Evolutionary conservation across 768 basidiomycete genomes (phyloP), one percentile per base, ranked within the genome.

Genomic region (Leucocoprinus birnbaumii): DNA sequence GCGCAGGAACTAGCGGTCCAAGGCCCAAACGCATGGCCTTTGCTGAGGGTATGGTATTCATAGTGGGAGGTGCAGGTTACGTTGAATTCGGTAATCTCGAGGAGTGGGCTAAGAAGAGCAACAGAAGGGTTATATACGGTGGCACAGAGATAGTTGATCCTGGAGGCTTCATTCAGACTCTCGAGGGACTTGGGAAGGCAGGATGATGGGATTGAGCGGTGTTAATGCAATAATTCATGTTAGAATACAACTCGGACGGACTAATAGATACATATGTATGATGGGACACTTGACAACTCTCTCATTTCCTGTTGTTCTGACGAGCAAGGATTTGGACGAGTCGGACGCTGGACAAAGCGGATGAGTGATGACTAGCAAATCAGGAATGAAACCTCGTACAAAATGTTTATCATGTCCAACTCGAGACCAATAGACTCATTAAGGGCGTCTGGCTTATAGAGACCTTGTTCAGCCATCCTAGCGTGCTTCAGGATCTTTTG

Each of bases 41-140:
- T 67, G 73, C 79, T 2, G 96, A 98, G 58, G 87, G 91, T 13
- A 83, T 91, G 64, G 88, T 99, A 2, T 99, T 99, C 62, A 76
- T 98, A 26, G 95, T 99, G 2, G 97, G 97, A 7, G 97, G 97
- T 1, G 97, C 94, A 3, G 90, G 94, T 14, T 96, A 98, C 64
- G 94, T 98, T 49, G 97, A 99, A 72, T 98, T 95, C 62, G 94
- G 94, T 3, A 98, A 98, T 68, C 71, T 99, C 56, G 85, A 89
- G 68, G 96, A 98, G 70, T 97, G 95, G 94, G 91, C 91, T 3
- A 73, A 70, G 50, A 85, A 84, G 71, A 83, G 85, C 4, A 91
- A 91, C 13, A 92, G 93, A 70, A 77, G 83, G 58, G 84, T 98
- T 43, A 89, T 91, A 34, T 99, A 99, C 67, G 97, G 97, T 16